Evolutionary conservation across 768 basidiomycete species (phyloP).

Genomic region (Imleria badia): DNA sequence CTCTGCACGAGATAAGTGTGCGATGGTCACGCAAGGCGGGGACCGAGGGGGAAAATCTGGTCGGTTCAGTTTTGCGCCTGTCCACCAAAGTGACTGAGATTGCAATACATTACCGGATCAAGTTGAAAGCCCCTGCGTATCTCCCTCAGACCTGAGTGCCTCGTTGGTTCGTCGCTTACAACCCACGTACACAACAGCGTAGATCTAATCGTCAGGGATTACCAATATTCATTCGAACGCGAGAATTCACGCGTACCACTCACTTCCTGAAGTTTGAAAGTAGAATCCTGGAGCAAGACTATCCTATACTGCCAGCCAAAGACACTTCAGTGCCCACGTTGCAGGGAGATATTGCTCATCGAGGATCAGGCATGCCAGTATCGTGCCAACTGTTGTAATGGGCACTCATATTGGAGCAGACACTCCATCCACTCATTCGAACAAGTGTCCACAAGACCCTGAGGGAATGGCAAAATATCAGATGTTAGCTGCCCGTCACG

Average conservation of each 20-base stretch:
- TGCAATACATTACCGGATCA: not conserved
- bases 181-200: not conserved
- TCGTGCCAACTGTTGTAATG: not conserved
- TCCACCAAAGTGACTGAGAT: not conserved
- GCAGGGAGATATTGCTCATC: not conserved
- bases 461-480: not conserved
- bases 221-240: not conserved
- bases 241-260: not conserved
- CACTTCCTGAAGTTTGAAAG: not conserved
- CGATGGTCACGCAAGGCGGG: not conserved
- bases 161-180: not conserved
- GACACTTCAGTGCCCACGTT: not conserved
- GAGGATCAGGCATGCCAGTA: not conserved
- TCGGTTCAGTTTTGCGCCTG: not conserved
- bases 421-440: not conserved
- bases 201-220: constrained; percentile 1
- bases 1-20: not conserved
- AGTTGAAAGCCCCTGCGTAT: not conserved
- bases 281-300: not conserved
- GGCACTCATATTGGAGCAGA: not conserved
- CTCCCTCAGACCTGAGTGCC: not conserved
- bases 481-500: not conserved
- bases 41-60: not conserved
- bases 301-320: not conserved
- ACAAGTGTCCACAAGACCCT: not conserved